Conservation (phyloP, 73 alveolate species). For the Urostyla sp. region DNA sequence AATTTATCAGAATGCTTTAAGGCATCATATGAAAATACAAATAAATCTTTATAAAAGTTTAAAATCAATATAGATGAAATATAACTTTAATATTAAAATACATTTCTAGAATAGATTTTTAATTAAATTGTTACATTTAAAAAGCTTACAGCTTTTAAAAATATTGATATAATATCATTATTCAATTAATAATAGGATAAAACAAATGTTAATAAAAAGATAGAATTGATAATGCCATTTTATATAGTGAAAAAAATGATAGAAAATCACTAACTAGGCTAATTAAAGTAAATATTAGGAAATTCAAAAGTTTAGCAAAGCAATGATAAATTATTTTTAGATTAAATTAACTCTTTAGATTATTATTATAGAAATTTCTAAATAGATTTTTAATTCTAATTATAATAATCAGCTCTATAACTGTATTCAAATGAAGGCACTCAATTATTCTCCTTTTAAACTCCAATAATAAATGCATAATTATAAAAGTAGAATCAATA, state of each 20-base stretch:
- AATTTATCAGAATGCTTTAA: too few species aligned
- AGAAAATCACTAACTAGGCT: conserved; percentile 23
- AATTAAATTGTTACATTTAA: too few species aligned
- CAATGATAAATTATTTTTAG: neutral
- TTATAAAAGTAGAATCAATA: conserved; percentile 24
- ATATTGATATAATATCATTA: too few species aligned
- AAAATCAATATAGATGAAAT: too few species aligned
- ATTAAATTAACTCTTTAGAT: conserved; percentile 5
- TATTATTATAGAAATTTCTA: conserved; percentile 27
- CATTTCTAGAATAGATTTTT: too few species aligned
- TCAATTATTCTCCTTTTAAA: conserved; percentile 13
- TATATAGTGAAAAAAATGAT: conserved; percentile 22
- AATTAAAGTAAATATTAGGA: neutral
- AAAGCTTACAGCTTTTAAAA: too few species aligned
- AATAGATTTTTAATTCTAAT: conserved; percentile 8
- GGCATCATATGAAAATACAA: too few species aligned
- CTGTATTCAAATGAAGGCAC: neutral
- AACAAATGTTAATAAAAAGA: conserved; percentile 27
- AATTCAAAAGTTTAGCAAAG: neutral
- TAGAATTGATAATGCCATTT: conserved; percentile 41
- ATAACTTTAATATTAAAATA: too few species aligned
- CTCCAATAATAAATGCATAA: neutral
- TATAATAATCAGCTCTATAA: neutral
- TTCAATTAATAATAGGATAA: too few species aligned
- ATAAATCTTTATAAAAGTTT: too few species aligned